Base-by-base conservation (phyloP, 208 protist species). In the Leishmania tropica region DNA sequence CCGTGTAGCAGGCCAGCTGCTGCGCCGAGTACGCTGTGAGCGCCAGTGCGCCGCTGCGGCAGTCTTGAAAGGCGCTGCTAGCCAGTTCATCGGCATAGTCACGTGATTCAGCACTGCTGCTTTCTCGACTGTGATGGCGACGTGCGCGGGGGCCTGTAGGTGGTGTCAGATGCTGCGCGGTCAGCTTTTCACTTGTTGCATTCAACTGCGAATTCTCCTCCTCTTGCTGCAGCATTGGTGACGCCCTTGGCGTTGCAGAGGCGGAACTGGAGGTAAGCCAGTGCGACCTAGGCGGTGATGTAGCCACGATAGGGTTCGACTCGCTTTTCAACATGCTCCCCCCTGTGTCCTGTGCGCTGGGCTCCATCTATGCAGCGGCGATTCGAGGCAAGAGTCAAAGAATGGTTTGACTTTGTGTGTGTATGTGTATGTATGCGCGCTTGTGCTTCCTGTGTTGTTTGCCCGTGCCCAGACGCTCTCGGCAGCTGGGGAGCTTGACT, bases 1-100 rank as follows among this genome's bases (percentile, higher is more conserved):
- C 72, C 48, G 17, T 37, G 72, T 15, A 76, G 51, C 56, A 51
- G 24, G 37, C 56, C 1, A 78, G 28, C n/a, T 71, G 73, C 35
- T 67, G 68, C 1, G 70, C 24, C 6, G 83, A 68, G 58, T 45
- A 40, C 19, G 70, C 7, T 2, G 71, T 81, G 4, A 42, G 65
- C 1, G 19, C 17, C 56, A 2, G 31, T 0, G 62, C 73, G 11
- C 81, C 77, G 42, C 81, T 88, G 21, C 64, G 68, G 65, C 88
- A 86, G 79, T 89, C 80, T 5, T 77, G 75, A 62, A 89, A 89
- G 2, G 83, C 85, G 31, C 78, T 82, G 74, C 85, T 88, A 51
- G 62, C 70, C 1, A 81, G n/a, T 11, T 54, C 84, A 51, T 84
- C 82, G 7, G 73, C 78, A 35, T 72, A 85, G 76, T 85, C 81